Evolutionary conservation across 2,329 filamentous ascomycete genomes (phyloP).

Genomic region (Alternaria novae-zelandiae): DNA sequence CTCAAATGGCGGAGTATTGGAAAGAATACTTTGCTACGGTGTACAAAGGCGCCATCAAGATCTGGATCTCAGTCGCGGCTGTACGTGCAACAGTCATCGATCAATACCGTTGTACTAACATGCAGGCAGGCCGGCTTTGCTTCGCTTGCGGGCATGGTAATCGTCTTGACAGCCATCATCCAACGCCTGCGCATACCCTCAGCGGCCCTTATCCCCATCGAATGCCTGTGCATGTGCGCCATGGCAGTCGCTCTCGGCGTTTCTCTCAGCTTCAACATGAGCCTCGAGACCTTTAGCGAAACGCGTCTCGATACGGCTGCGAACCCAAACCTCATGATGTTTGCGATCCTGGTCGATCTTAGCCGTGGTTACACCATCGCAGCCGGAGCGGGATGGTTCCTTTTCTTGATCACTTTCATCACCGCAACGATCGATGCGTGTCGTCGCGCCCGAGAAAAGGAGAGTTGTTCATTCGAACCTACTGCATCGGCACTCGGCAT

Average conservation of each 20-base stretch:
- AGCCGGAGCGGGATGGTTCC: conserved; percentile 23
- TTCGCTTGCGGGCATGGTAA: conserved; percentile 21
- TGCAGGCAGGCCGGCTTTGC: conserved; percentile 27
- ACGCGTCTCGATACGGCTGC: conserved; percentile 16
- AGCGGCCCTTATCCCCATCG: conserved; percentile 27
- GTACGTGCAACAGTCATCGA: conserved; percentile 19
- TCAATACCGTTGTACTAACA: neutral
- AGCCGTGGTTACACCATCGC: conserved; percentile 28
- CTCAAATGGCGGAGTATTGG: conserved; percentile 24
- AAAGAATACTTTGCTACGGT: conserved; percentile 23
- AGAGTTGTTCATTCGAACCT: conserved; percentile 39
- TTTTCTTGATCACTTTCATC: conserved; percentile 25
- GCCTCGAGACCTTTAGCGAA: conserved; percentile 15
- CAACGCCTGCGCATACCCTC: conserved; percentile 25
- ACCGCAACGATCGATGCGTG: conserved; percentile 22
- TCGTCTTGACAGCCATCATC: conserved; percentile 24
- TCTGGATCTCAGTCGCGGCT: conserved; percentile 34
- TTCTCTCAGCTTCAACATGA: conserved; percentile 27
- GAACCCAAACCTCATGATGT: conserved; percentile 24
- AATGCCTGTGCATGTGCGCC: conserved; percentile 30
- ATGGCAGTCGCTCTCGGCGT: conserved; percentile 31
- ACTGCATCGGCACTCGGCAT: conserved; percentile 39
- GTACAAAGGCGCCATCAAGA: conserved; percentile 17
- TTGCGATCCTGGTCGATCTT: conserved; percentile 28
- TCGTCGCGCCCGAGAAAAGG: conserved; percentile 17